phyloP scores from a whole-genome alignment of 2,329 filamentous ascomycete genomes.

The Penicillium janthinellum region DNA sequence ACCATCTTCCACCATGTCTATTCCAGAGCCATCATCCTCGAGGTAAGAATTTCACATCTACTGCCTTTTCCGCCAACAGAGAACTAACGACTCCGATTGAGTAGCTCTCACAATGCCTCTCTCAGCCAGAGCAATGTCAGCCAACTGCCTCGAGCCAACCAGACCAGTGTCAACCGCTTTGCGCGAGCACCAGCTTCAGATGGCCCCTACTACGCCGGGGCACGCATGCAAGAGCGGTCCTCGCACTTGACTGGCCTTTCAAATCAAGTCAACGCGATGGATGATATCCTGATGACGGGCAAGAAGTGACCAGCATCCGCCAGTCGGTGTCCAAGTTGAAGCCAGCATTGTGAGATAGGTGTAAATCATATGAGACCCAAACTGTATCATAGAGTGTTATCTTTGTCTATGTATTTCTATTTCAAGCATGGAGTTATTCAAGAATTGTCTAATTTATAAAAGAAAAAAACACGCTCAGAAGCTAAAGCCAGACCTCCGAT shows the following conservation, averaged over 20 bases:
- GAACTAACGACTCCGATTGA: constrained; percentile 7
- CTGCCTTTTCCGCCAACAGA: background rate
- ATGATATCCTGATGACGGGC: constrained; percentile 29
- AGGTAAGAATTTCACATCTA: constrained; percentile 5
- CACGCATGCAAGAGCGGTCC: constrained; percentile 34
- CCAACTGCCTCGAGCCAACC: constrained; percentile 28
- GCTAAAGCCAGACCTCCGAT: background rate
- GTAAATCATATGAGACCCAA: background rate
- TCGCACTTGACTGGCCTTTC: constrained; percentile 34
- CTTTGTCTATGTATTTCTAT: constrained; percentile 19
- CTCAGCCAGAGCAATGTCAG: constrained; percentile 33
- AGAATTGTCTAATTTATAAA: background rate
- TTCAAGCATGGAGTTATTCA: background rate
- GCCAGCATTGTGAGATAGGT: constrained; percentile 3
- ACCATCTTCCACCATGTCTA: constrained; percentile 19
- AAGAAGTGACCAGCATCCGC: background rate
- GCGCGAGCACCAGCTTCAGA: constrained; percentile 31
- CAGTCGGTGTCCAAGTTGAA: background rate
- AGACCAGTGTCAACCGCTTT: constrained; percentile 31
- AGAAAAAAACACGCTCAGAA: background rate
- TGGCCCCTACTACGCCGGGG: constrained; percentile 36
- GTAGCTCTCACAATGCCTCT: constrained; percentile 25
- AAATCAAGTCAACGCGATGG: constrained; percentile 33
- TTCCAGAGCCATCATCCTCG: constrained; percentile 15
- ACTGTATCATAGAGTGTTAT: constrained; percentile 7